Base-by-base conservation (phyloP, 1,284 basidiomycete genomes). In the Rhodotorula glutinis region DNA sequence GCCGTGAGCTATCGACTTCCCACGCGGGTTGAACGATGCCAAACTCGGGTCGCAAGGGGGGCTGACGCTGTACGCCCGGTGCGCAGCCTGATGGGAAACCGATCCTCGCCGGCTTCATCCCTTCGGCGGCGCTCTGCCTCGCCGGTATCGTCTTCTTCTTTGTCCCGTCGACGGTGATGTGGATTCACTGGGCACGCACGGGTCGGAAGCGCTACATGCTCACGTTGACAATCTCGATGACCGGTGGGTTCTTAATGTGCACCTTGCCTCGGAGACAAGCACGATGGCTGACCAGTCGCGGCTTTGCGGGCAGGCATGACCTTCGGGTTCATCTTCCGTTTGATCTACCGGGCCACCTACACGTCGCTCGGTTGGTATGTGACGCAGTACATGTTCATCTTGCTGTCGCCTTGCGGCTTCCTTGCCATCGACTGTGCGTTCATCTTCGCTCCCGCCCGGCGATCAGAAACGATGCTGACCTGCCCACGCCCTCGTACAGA, bases 381-480 rank as follows among this genome's bases (percentile, higher is more conserved):
- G n/a, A n/a, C n/a, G n/a, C n/a, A n/a, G n/a, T 27, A 69, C 23
- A n/a, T n/a, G n/a, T 66, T 74, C 44, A 29, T 71, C 21, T 62
- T 73, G 10, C 38, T 72, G 3, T 70, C 65, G 25, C 72, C 72
- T 7, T 72, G 71, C 49, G 62, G 66, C 1, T 73, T 73, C 62
- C 61, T 74, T 17, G 72, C 72, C 3, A 56, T 62, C 16, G 65
- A 72, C 44, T 74, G 49, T 51, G 13, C n/a, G 49, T 51, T 11
- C 25, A 13, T 8, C 23, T n/a, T 25, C 7, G 8, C 1, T 9
- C 25, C n/a, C n/a, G 4, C 25, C 2, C 8, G 47, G 13, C 21
- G n/a, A 21, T 13, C n/a, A n/a, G 10, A 13, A 4, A n/a, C 11
- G 23, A 38, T 38, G 33, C 33, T 38, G 33, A 38, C 11, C n/a